Percentiles rank a stretch among this genome's conserved stretches.
Evolutionary conservation across 768 basidiomycete genomes (phyloP).

Genomic region (Suillus ampliporus): DNA sequence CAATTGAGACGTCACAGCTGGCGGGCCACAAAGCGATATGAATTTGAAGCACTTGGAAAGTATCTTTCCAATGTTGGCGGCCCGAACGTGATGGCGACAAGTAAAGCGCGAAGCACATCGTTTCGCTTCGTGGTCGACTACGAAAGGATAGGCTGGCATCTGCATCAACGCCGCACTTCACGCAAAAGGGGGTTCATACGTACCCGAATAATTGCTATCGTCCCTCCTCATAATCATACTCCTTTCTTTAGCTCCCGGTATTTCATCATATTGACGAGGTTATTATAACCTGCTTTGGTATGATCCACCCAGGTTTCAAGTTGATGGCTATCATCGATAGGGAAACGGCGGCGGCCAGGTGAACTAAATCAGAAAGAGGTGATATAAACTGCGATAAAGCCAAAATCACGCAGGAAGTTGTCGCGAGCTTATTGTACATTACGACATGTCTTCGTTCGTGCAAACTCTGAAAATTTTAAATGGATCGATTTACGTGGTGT

Average conservation of each 20-base stretch:
- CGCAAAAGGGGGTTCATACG: not conserved
- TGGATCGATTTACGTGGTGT: not conserved
- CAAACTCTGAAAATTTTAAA: no score
- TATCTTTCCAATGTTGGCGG: not conserved
- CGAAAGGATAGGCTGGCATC: not conserved
- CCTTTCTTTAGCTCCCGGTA: not conserved
- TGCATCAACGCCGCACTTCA: not conserved
- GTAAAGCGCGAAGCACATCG: not conserved
- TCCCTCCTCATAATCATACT: not conserved
- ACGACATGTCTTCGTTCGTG: not conserved
- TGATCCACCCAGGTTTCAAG: not conserved
- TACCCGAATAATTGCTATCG: not conserved
- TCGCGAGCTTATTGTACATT: not conserved
- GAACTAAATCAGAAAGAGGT: not conserved
- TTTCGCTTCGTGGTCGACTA: not conserved
- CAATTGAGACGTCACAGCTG: slow-evolving; percentile 2
- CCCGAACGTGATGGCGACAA: not conserved
- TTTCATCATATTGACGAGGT: not conserved
- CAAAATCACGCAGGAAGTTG: not conserved
- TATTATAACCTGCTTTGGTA: not conserved
- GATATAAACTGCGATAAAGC: not conserved
- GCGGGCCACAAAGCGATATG: not conserved
- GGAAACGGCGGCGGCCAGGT: not conserved
- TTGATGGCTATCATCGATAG: not conserved
- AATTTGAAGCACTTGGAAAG: not conserved